Conservation (phyloP, 129 eudicot genomes). For the Centella asiatica region DNA sequence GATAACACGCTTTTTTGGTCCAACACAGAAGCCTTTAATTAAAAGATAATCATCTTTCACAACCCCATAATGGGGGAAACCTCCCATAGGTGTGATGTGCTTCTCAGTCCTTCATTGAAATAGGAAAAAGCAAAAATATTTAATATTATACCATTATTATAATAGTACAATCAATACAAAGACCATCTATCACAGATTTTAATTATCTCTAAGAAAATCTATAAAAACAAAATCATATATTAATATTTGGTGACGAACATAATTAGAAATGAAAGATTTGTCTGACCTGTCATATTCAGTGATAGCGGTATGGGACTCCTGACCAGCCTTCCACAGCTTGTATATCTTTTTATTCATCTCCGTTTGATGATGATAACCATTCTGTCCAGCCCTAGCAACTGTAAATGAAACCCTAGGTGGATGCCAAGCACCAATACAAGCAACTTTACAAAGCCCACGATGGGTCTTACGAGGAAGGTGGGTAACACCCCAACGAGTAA, state of each 20-base stretch:
- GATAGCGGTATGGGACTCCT: conserved; percentile 37
- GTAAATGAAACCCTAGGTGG: conserved; percentile 58
- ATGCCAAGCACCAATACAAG: conserved; percentile 64
- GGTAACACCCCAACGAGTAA: conserved; percentile 23
- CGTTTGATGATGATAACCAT: conserved; percentile 52
- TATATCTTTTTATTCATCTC: conserved; percentile 60
- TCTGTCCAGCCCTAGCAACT: conserved; percentile 58
- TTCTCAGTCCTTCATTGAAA: conserved; percentile 18
- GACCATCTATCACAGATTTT: background rate
- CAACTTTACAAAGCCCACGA: conserved; percentile 33
- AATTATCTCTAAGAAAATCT: background rate
- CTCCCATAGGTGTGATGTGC: conserved; percentile 25
- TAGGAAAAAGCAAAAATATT: background rate
- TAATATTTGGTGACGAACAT: background rate
- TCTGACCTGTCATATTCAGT: conserved; percentile 47
- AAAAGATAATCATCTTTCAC: conserved; percentile 26
- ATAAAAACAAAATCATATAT: background rate
- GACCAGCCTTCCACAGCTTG: conserved; percentile 47
- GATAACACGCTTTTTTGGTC: conserved; percentile 26
- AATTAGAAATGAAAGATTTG: background rate
- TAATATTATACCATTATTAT: background rate
- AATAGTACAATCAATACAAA: background rate
- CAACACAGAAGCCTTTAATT: conserved; percentile 27
- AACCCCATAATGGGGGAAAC: conserved; percentile 27
- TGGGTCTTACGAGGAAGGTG: conserved; percentile 9